Conservation (phyloP, 1,139 yeast genomes). For the Saccharomyces pastorianus region DNA sequence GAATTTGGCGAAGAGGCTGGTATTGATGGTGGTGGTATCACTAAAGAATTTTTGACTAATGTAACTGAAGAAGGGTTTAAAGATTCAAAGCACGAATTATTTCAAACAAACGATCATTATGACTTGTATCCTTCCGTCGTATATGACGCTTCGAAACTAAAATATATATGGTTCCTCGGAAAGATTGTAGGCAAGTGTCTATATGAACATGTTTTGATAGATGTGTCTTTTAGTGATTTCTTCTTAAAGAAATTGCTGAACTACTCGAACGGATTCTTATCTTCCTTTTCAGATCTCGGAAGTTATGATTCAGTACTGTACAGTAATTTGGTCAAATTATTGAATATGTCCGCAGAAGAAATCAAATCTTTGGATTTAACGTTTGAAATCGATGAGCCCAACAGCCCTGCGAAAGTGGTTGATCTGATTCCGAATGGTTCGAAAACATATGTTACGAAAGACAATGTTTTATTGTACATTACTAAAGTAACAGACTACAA, state of each 20-base stretch:
- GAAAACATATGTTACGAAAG: conserved; percentile 44
- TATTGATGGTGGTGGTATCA: conserved; percentile 93
- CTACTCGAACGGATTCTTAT: conserved; percentile 23
- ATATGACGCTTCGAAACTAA: conserved; percentile 30
- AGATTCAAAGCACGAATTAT: conserved; percentile 36
- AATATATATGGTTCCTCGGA: conserved; percentile 59
- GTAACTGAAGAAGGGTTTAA: conserved; percentile 64
- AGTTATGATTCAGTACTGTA: conserved; percentile 65
- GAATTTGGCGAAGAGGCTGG: conserved; percentile 75
- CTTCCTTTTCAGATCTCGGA: conserved; percentile 70
- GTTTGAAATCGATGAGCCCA: conserved; percentile 43
- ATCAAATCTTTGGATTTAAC: conserved; percentile 51
- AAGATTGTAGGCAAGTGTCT: conserved; percentile 81
- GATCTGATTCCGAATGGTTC: conserved; percentile 60
- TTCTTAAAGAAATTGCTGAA: conserved; percentile 61
- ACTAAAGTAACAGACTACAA: conserved; percentile 75
- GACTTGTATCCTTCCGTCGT: conserved; percentile 53
- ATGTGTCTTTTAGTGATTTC: conserved; percentile 79
- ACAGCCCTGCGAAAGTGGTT: conserved; percentile 30
- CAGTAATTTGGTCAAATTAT: conserved; percentile 53
- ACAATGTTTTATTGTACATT: conserved; percentile 64
- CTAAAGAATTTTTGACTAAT: conserved; percentile 79
- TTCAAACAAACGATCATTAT: conserved; percentile 49
- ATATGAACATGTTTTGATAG: conserved; percentile 76
- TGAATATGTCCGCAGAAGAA: conserved; percentile 50